Base-by-base conservation (phyloP, 2,329 filamentous ascomycete species). In the Talaromyces sp. region DNA sequence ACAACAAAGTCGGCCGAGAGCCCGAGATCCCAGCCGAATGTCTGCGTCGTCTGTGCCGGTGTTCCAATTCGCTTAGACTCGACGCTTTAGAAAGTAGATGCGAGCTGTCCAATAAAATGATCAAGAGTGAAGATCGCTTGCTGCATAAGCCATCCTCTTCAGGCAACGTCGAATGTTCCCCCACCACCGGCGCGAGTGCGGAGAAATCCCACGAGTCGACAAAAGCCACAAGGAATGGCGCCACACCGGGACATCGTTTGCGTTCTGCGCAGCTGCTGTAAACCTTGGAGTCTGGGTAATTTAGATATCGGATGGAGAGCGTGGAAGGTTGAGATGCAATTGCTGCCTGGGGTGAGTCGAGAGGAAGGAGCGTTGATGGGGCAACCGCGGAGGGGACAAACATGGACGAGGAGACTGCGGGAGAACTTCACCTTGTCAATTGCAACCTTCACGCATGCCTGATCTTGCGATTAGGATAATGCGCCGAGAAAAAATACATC, bases 321-420 rank as follows among this genome's bases (percentile, higher is more conserved):
- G 9, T 6, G 19, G 17, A 4, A 21, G 4, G 43, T 19, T 24
- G 43, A 46, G 43, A 24, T 24, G 43, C n/a, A 46, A 17, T 13
- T 46, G 43, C n/a, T 46, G 43, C 43, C 43, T 24, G 43, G 21
- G 24, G 43, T 4, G 38, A 41, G 38, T 41, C 46, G 14, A 43
- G 41, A 31, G 49, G 59, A 50, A 50, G 24, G 21, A 50, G 17
- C 26, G 62, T 63, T 63, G 59, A 63, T 38, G 56, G 62, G 62
- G 62, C 62, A 63, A 63, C 62, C 56, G 24, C 52, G 32, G 51
- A 55, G 55, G 52, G 56, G 19, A 60, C 17, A 13, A 27, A n/a
- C 26, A 59, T 27, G 14, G 43, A 38, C 13, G 10, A 50, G 6
- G 10, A 24, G 7, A 46, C 43, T 5, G 19, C 43, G 6, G 43